Base-by-base conservation (phyloP, 2,329 filamentous ascomycete species). In the Dothideomycetidae sp. region DNA sequence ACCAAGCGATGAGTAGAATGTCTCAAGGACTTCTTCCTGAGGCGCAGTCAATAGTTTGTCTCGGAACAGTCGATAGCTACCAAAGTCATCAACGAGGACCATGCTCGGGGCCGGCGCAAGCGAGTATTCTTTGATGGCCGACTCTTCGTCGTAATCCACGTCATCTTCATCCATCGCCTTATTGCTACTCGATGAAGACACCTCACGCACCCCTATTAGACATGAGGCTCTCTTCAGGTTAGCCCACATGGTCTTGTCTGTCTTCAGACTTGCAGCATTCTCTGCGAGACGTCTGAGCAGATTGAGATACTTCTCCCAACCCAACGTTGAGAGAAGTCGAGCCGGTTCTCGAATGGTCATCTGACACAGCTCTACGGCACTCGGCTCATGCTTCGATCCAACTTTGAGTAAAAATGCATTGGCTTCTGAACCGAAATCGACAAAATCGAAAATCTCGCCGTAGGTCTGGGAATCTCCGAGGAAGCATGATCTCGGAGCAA, bases 401-500 rank as follows among this genome's bases (percentile, higher is more conserved):
- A 86, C 83, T 44, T 82, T 81, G 48, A 85, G 73, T 12, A 98
- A 62, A 51, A 98, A 98, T 0, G 80, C 67, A 50, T 96, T 96
- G 2, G 83, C 88, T 53, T 88, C 77, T 21, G 69, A 63, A 0
- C 88, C 85, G 60, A 94, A 98, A 54, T 96, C 82, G 10, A 96
- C 86, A 57, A 94, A 98, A 53, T 96, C 85, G 47, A 98, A 93
- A 19, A 98, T 92, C 19, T 93, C 81, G 9, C 75, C 80, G 50
- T 92, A 98, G 46, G 77, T 68, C 39, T 72, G 63, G 36, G 70
- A 66, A 21, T 70, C 66, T 5, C 90, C 90, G 2, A 98, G 67
- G 54, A 93, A 98, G 44, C 80, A 85, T 29, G 75, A 67, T 31
- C 69, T 71, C 4, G 90, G 88, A 11, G 72, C 67, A 31, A 85